Evolutionary conservation across 2,329 filamentous ascomycete species (phyloP).

Genomic region (Incumbomyces lentus): DNA sequence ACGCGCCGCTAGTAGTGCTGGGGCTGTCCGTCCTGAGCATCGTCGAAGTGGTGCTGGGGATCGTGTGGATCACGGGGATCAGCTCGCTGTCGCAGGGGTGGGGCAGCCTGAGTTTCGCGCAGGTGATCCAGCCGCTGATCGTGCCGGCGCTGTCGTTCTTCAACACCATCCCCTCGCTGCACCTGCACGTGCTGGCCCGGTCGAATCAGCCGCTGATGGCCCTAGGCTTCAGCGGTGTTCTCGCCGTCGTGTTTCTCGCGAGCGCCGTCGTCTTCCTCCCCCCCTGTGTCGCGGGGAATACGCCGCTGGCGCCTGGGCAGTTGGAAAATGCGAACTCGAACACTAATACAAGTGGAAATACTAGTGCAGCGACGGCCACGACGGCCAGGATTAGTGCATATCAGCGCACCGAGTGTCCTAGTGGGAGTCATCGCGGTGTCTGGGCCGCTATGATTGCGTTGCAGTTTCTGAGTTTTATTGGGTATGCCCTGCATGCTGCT

Average conservation of each 20-base stretch:
- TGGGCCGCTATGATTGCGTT: constrained; percentile 19
- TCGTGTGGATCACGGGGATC: constrained; percentile 15
- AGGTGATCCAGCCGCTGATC: constrained; percentile 19
- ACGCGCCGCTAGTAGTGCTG: constrained; percentile 15
- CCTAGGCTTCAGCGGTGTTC: constrained; percentile 13
- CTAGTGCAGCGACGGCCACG: no score
- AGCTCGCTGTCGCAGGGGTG: not conserved
- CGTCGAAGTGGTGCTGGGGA: constrained; percentile 17
- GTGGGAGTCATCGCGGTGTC: constrained; percentile 7
- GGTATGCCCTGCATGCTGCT: constrained; percentile 13
- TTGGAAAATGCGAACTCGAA: constrained; percentile 1
- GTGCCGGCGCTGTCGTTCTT: constrained; percentile 19
- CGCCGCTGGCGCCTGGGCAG: constrained; percentile 3
- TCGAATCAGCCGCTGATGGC: constrained; percentile 17
- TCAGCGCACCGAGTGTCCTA: constrained; percentile 16
- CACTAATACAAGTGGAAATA: no score
- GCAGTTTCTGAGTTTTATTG: constrained; percentile 14
- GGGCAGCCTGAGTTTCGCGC: constrained; percentile 7
- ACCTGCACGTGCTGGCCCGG: constrained; percentile 17
- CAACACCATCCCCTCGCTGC: constrained; percentile 18
- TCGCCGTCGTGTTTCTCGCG: constrained; percentile 12
- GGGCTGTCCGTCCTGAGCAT: constrained; percentile 15
- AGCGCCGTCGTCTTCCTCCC: constrained; percentile 16
- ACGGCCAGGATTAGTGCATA: not conserved
- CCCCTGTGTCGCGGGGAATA: constrained; percentile 4